Evolutionary conservation across 192 early-diverging fungal species (phyloP).

Genomic region (Dimargaris verticillata): DNA sequence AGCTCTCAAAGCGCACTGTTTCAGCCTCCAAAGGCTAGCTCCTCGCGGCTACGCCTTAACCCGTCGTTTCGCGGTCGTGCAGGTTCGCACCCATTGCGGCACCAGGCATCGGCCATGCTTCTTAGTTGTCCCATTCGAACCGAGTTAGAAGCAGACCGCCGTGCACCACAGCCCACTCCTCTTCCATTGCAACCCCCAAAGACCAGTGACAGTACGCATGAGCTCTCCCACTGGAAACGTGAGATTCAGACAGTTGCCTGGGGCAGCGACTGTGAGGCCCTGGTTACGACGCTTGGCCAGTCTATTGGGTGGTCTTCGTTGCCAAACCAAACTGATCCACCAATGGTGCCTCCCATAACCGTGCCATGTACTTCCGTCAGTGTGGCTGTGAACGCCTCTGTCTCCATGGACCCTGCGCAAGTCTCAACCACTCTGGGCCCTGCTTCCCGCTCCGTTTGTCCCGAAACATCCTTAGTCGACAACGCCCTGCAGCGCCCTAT

Average conservation of each 20-base stretch:
- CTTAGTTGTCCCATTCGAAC: background rate
- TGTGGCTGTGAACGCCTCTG: no score
- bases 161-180: background rate
- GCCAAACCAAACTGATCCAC: no score
- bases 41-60: background rate
- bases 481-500: background rate
- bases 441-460: background rate
- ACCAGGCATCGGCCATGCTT: background rate
- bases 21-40: background rate
- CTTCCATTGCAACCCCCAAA: background rate
- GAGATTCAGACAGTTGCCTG: background rate
- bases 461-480: background rate
- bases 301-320: no score
- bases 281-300: no score
- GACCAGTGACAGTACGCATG: background rate
- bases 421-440: no score
- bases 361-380: no score
- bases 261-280: background rate
- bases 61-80: background rate
- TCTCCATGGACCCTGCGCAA: no score
- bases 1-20: background rate
- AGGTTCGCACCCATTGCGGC: background rate
- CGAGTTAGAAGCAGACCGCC: no score
- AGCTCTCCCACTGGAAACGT: background rate
- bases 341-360: no score